Evolutionary conservation across 2,329 filamentous ascomycete genomes (phyloP), one percentile per base, ranked within the genome.

Genomic region (Thielaviopsis ethacetica): DNA sequence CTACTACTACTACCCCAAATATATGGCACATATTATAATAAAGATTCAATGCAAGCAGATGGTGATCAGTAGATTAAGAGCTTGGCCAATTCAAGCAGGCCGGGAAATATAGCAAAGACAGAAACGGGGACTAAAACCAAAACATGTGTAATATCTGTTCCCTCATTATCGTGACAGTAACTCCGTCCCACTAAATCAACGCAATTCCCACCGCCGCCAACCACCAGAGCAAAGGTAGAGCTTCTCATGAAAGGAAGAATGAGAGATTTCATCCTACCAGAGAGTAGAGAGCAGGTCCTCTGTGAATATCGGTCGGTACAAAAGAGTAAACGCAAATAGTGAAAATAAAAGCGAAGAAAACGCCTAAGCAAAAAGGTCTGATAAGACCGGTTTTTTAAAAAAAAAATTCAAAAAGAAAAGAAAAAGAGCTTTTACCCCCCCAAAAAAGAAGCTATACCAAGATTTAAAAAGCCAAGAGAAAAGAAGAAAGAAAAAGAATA

Each of bases 391-490:
- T 47, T 57, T 34, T 57, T 21, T 26, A 21, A 50, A 21, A 53
- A 30, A 54, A 54, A 49, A 27, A 60, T 17, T 30, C 30, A 53
- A 24, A 44, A 58, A 58, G 13, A 44, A 27, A 50, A 12, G 24
- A 17, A 19, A 52, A 38, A 21, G n/a, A 49, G 44, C 44, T 21
- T 21, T 49, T 49, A 19, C 44, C 44, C 44, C 6, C 44, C 38
- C 2, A 21, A 38, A 59, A 30, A 55, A 27, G 6, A 54, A 38
- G 10, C 17, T 13, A 3, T 24, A 41, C 53, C 22, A 53, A 26
- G 12, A 57, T 22, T 49, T 13, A 55, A 38, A 47, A 53, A 57
- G 54, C n/a, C n/a, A n/a, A n/a, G n/a, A n/a, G n/a, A n/a, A n/a
- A 54, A 58, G 53, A 54, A 44, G 13, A 58, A 9, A 54, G 26